Conservation (phyloP, 805 yeast genomes). For the Lipomyces chichibuensis region DNA sequence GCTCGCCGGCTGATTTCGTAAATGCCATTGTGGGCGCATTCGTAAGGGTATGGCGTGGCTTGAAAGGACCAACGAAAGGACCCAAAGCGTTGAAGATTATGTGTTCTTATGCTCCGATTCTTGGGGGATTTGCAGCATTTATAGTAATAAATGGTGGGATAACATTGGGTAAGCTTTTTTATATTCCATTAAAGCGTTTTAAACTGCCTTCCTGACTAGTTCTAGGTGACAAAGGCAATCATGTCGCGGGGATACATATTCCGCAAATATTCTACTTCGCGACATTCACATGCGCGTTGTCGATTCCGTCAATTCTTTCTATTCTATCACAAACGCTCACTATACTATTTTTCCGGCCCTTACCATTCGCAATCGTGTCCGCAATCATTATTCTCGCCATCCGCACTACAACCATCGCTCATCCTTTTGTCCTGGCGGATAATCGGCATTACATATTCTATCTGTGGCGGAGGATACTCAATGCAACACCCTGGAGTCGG, state of each 20-base stretch:
- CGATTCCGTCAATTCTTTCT: slow-evolving; percentile 75
- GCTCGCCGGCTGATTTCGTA: slow-evolving; percentile 4
- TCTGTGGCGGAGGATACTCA: slow-evolving; percentile 68
- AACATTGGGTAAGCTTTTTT: slow-evolving; percentile 51
- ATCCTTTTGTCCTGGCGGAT: slow-evolving; percentile 90
- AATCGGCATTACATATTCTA: slow-evolving; percentile 93
- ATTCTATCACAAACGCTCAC: slow-evolving; percentile 12
- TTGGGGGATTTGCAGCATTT: slow-evolving; percentile 56
- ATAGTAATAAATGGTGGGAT: slow-evolving; percentile 75
- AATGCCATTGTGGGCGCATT: slow-evolving; percentile 4
- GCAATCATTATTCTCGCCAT: slow-evolving; percentile 51
- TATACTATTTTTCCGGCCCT: neutral
- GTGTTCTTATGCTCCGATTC: slow-evolving; percentile 15
- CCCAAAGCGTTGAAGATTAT: neutral
- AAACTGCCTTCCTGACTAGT: neutral
- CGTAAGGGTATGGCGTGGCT: slow-evolving; percentile 3
- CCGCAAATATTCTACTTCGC: slow-evolving; percentile 83
- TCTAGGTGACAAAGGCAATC: slow-evolving; percentile 85
- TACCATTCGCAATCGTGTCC: slow-evolving; percentile 14
- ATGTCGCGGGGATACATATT: slow-evolving; percentile 66
- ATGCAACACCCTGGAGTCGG: slow-evolving; percentile 52
- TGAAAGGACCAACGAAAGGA: slow-evolving; percentile 3
- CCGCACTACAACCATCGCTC: slow-evolving; percentile 68
- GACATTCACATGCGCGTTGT: slow-evolving; percentile 62
- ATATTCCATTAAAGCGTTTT: neutral